Evolutionary conservation across 1,139 yeast species (phyloP).

Genomic region (Yamadazyma mexicana): DNA sequence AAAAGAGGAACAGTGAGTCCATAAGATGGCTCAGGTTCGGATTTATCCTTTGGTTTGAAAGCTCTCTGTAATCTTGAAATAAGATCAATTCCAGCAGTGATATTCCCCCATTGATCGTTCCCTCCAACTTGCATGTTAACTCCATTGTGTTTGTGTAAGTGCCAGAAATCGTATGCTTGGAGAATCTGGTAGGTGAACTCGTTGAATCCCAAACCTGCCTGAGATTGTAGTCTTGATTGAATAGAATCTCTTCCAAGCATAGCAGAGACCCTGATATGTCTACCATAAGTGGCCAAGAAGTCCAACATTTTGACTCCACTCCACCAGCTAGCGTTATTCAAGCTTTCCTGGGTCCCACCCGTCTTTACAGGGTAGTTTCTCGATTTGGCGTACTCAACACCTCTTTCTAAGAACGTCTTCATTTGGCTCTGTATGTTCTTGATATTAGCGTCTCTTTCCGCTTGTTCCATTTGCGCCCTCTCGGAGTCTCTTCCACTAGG

Average conservation of each 20-base stretch:
- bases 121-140: slow-evolving; percentile 91
- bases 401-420: slow-evolving; percentile 56
- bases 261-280: slow-evolving; percentile 74
- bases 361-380: slow-evolving; percentile 46
- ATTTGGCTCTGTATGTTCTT: slow-evolving; percentile 62
- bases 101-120: slow-evolving; percentile 98
- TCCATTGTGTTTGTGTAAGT: slow-evolving; percentile 57
- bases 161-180: slow-evolving; percentile 94
- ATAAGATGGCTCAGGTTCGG: slow-evolving; percentile 33
- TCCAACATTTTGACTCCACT: slow-evolving; percentile 68
- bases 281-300: slow-evolving; percentile 76
- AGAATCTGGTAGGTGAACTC: slow-evolving; percentile 91
- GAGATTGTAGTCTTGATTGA: slow-evolving; percentile 66
- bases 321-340: slow-evolving; percentile 89
- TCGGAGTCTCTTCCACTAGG: slow-evolving; percentile 91
- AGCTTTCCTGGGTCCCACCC: slow-evolving; percentile 42
- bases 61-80: slow-evolving; percentile 59
- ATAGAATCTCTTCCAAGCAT: slow-evolving; percentile 92
- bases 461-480: slow-evolving; percentile 55
- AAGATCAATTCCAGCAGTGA: slow-evolving; percentile 92
- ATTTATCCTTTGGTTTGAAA: slow-evolving; percentile 4
- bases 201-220: slow-evolving; percentile 83
- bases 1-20: slow-evolving; percentile 90
- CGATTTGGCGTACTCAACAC: slow-evolving; percentile 58
- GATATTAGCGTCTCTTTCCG: slow-evolving; percentile 61